Base-by-base conservation (phyloP, 129 eudicot genomes). In the Solidago caesia region DNA sequence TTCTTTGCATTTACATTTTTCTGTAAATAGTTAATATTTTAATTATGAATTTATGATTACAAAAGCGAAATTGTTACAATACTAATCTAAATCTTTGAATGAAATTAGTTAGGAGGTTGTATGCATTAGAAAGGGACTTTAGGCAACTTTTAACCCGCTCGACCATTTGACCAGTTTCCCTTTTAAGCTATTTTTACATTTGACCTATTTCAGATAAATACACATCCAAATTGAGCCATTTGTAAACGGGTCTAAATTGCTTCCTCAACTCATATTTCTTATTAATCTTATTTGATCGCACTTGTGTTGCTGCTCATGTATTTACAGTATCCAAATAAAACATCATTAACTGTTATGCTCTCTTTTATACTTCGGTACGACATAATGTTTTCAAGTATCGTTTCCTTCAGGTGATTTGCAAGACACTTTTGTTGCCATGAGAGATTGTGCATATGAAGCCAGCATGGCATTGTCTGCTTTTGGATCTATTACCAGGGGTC, bases 381-480 rank as follows among this genome's bases (percentile, higher is more conserved):
- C 74, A 25, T 49, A 45, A 58, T 29, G 73, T 42, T 68, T 49
- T 14, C 15, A 58, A 46, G 14, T 68, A 71, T 88, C 56, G n/a
- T 59, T 77, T 62, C 68, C 55, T 78, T 61, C 79, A 92, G 99
- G 87, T 64, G 92, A 95, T 83, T 66, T 95, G 66, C 99, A 91
- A 73, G 87, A 84, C 74, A 95, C 92, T 58, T 93, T 91, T 76
- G 86, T 91, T 79, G 95, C 88, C 72, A 88, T 95, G 99, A 89
- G 82, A 80, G 99, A 95, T 64, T 87, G 95, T 82, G 96, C 99
- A 67, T 87, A 71, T 82, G 99, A 91, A 77, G 90, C 84, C 75
- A 91, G 96, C 80, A 63, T 82, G 64, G 89, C 91, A 25, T 83
- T 95, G 67, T 91, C 99, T 84, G 80, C 88, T 79, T 95, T 85